These are phyloP conservation scores for Aspergillus carbonarius DNA, from an alignment of 2,329 filamentous ascomycete species.

Conservation along the genomic window DNA sequence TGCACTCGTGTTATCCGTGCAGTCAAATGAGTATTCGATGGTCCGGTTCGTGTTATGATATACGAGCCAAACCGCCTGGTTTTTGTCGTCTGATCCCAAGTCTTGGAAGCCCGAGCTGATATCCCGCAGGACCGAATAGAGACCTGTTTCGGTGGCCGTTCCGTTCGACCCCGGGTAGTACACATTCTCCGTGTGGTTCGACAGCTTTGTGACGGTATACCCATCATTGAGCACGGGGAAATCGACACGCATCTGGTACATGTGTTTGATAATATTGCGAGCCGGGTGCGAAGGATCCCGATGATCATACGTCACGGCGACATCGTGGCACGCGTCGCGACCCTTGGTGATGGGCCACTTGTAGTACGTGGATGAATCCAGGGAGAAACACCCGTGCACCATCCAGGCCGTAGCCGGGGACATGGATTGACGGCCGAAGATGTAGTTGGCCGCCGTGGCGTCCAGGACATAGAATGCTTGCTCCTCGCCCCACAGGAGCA, in stretches of 20 bases:
- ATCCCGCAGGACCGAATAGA: conserved; percentile 59
- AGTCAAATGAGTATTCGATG: conserved; percentile 57
- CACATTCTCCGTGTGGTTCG: conserved; percentile 53
- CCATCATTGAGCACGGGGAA: conserved; percentile 62
- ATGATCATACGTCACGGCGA: conserved; percentile 58
- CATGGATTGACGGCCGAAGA: conserved; percentile 64
- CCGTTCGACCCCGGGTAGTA: conserved; percentile 52
- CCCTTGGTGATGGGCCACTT: conserved; percentile 57
- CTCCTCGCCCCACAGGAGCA: conserved; percentile 65
- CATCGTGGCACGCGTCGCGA: conserved; percentile 55
- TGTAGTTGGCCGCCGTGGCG: conserved; percentile 62
- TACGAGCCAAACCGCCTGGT: conserved; percentile 46
- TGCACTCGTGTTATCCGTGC: conserved; percentile 46
- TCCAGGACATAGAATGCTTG: conserved; percentile 63
- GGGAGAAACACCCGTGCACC: conserved; percentile 60
- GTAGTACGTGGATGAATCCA: conserved; percentile 56
- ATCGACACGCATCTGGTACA: conserved; percentile 58
- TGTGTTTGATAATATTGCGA: conserved; percentile 59
- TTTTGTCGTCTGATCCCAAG: conserved; percentile 39
- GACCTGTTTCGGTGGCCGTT: conserved; percentile 54
- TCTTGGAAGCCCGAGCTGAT: conserved; percentile 52
- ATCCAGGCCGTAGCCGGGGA: conserved; percentile 61
- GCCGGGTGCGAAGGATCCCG: conserved; percentile 61
- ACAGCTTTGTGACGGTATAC: conserved; percentile 53
- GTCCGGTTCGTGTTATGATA: conserved; percentile 49